Base-by-base conservation (phyloP, 73 alveolate species). In the Paramecium sexaurelia region DNA sequence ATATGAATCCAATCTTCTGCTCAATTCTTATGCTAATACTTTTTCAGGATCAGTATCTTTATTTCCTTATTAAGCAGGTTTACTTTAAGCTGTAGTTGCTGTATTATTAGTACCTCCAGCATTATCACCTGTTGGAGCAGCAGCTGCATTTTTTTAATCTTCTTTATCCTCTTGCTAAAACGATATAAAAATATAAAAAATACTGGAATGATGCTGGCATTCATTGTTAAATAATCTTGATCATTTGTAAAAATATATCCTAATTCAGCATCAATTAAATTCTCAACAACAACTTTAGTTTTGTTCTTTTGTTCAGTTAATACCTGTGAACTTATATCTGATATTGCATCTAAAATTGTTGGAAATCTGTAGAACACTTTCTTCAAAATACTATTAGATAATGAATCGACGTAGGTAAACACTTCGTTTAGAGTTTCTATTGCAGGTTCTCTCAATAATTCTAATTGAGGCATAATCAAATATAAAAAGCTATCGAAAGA, bases 1-100 rank as follows among this genome's bases (percentile, higher is more conserved):
- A 90, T 97, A 97, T 22, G 97, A 87, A 55, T 97, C 99, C 45
- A 97, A 55, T 67, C 99, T 94, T 66, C 89, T 93, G 55, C 99
- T 96, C 51, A 97, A 94, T 92, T 97, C 99, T 67, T 91, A 88
- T 15, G 96, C 97, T 51, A 95, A 95, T 5, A 96, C 89, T 17
- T 39, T 94, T 91, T 95, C 96, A 2, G 97, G 96, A 84, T 92
- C 97, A 6, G 82, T 82, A 45, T 92, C 91, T 51, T 94, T 75
- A 55, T 82, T 57, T 55, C 39, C 4, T 39, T 66, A 40, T 68
- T 87, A 93, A 29, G 94, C 85, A 69, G 92, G 19, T 68, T 35
- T 26, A 33, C 22, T 41, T 1, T 9, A 32, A 17, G 69, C 27
- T 91, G 68, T 55, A 40, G 26, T 87, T 1, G 69, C 41, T 10